Evolutionary conservation across 2,329 filamentous ascomycete species (phyloP).

Genomic region (Xylariaceae sp.): DNA sequence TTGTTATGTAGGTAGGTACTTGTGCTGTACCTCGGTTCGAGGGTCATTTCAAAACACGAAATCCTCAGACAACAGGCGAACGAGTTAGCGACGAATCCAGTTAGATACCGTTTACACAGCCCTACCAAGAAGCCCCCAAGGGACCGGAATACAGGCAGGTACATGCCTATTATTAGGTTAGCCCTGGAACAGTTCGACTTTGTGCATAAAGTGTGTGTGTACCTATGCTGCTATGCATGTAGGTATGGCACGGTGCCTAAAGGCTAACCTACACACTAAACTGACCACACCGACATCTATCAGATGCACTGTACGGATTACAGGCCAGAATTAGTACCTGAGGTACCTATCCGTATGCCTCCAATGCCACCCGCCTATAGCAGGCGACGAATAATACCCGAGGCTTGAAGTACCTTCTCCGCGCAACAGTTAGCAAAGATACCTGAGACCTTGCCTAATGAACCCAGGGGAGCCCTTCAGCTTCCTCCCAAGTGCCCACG

Average conservation of each 20-base stretch:
- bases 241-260: not conserved
- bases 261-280: no score
- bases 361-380: not conserved
- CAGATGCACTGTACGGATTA: not conserved
- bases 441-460: not conserved
- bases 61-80: not conserved
- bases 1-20: no score
- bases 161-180: not conserved
- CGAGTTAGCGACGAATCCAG: not conserved
- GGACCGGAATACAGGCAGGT: not conserved
- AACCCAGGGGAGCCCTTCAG: not conserved
- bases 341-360: not conserved
- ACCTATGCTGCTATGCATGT: not conserved
- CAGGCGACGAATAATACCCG: not conserved
- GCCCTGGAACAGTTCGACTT: not conserved
- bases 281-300: not conserved
- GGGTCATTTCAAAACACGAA: slow-evolving; percentile 10
- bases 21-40: not conserved
- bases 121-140: not conserved
- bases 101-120: not conserved
- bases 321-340: not conserved
- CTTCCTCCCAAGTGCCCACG: not conserved
- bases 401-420: not conserved
- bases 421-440: not conserved
- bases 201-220: not conserved